Evolutionary conservation across 2,329 filamentous ascomycete genomes (phyloP), one percentile per base, ranked within the genome.

Genomic region (Tolypocladium tropicale): DNA sequence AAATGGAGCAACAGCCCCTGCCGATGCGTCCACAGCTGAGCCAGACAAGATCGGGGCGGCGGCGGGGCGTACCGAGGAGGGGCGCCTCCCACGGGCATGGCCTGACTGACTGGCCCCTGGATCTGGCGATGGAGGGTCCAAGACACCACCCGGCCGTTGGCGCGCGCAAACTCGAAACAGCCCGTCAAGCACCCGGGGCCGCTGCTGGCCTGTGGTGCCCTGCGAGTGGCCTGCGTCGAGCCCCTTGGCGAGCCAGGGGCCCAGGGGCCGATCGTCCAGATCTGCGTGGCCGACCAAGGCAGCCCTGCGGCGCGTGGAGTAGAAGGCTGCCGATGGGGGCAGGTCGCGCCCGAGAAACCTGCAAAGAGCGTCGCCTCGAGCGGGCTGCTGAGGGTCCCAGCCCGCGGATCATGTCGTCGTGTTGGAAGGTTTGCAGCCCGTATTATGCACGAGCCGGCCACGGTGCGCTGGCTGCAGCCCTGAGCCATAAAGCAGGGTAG

Each of bases 141-240:
- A 28, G 25, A 25, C 41, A 25, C 41, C n/a, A 12, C 41, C 41
- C 3, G 16, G 23, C 10, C 7, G 36, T 33, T 55, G 52, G 51
- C 55, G 55, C 55, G 55, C 55, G 55, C 37, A 46, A 39, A 56
- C 39, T 16, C 51, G 52, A 56, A 50, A 54, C 55, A 6, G 21
- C n/a, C 39, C n/a, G n/a, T n/a, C 23, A 41, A 43, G 25, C 16
- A 36, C 30, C 18, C 23, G 28, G n/a, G 34, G 52, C 23, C 36
- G 30, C 36, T n/a, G 23, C n/a, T 37, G 33, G 41, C 41, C 41
- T 18, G 23, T 28, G 41, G 12, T 28, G 23, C 41, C 16, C 23
- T 28, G 21, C 41, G 2, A 16, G 9, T 48, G 43, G 43, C 6
- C 43, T 30, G 43, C 41, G 16, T 23, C 41, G 23, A 4, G n/a